Base-by-base conservation (phyloP, 768 basidiomycete species). In the Amanita rubescens region DNA sequence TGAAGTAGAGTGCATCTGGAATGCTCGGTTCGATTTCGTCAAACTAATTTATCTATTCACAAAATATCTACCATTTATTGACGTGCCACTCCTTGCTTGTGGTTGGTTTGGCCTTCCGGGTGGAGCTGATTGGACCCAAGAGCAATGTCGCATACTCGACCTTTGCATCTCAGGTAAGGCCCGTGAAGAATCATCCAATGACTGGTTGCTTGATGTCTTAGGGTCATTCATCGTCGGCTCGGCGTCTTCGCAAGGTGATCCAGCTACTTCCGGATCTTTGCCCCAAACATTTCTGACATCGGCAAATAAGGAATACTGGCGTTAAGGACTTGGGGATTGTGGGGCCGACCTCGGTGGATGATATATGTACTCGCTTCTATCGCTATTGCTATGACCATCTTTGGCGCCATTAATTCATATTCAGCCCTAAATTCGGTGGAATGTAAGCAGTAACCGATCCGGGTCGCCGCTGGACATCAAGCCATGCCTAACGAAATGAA, bases 11-110 rank as follows among this genome's bases (percentile, higher is more conserved):
- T 50, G 55, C 25, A 55, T 65, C 14, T 67, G 67, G 67, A 49
- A 49, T 11, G 54, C 59, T 5, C 54, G 49, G 41, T 64, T 63
- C 62, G 55, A 53, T 38, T 10, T 60, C 3, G 57, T 62, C 6
- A 67, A 65, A 46, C 49, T 49, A 37, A 53, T 67, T 19, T 69
- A 62, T 53, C 53, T 67, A 17, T 55, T 61, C 22, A 54, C 60
- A 38, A 63, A 64, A 24, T 69, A 69, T 38, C 50, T 59, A 14
- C 57, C 60, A 5, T 63, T 65, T 34, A 15, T 63, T 25, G 63
- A 68, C 38, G 54, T 58, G 15, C 19, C 54, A 15, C 3, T 62
- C 14, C 30, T 61, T 24, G 27, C 34, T 38, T 54, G 66, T 65
- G 53, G 24, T 60, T 58, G 12, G 14, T 24, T 33, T 32, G 44